Conservation (phyloP, 768 basidiomycete genomes). For the Suillus alpinus region DNA sequence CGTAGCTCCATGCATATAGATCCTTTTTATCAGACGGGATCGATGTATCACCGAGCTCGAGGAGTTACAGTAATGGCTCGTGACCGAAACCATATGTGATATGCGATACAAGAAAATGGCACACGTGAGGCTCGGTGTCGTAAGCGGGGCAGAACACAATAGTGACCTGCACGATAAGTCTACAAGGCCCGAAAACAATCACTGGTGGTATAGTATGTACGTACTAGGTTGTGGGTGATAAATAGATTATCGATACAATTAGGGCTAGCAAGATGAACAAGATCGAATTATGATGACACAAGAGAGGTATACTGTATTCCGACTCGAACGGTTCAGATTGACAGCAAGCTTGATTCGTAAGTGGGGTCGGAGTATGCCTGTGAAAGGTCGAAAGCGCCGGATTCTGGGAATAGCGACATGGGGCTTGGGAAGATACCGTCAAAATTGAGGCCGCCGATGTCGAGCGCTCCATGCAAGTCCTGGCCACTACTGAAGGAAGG, state of each 20-base stretch:
- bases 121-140: neutral
- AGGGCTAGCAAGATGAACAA: neutral
- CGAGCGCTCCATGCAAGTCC: neutral
- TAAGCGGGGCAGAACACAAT: neutral
- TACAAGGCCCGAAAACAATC: neutral
- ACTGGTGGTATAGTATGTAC: slow-evolving; percentile 1
- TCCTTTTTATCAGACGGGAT: neutral
- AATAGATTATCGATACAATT: slow-evolving; percentile 2
- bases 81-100: neutral
- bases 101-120: slow-evolving; percentile 3
- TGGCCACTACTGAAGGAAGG: slow-evolving; percentile 5
- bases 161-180: neutral
- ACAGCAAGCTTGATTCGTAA: slow-evolving; percentile 20
- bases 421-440: slow-evolving; percentile 23
- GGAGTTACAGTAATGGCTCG: neutral
- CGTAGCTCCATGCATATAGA: neutral
- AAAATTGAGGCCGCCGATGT: slow-evolving; percentile 10
- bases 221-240: neutral
- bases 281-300: neutral
- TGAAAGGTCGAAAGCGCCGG: slow-evolving; percentile 17
- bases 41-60: neutral
- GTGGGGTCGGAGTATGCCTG: slow-evolving; percentile 18
- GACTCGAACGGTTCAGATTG: neutral
- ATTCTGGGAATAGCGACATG: slow-evolving; percentile 27
- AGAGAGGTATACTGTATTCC: slow-evolving; percentile 18